phyloP scores from a whole-genome alignment of 2,329 filamentous ascomycete species.

The Xylaria sp. region DNA sequence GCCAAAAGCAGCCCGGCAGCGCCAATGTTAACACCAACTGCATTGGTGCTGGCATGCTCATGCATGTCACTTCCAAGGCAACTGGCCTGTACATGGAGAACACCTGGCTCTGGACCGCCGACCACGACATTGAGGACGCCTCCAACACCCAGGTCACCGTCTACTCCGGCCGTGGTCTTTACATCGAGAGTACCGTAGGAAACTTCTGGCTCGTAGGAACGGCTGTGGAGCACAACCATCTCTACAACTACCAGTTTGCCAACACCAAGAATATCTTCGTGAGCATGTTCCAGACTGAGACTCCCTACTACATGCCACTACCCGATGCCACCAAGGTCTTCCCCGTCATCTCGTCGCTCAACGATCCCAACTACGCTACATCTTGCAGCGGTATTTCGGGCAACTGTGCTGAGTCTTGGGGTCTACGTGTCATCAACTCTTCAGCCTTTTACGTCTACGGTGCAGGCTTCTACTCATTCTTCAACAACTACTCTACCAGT shows the following conservation, averaged over 20 bases:
- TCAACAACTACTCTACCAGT: slow-evolving; percentile 65
- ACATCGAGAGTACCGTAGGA: slow-evolving; percentile 53
- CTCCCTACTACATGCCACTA: slow-evolving; percentile 72
- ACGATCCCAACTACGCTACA: slow-evolving; percentile 61
- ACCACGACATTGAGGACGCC: slow-evolving; percentile 65
- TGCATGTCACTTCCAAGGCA: slow-evolving; percentile 52
- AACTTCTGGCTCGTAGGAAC: slow-evolving; percentile 68
- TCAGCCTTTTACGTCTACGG: slow-evolving; percentile 65
- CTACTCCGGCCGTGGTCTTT: slow-evolving; percentile 63
- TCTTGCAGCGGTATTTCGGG: slow-evolving; percentile 53
- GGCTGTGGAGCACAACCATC: slow-evolving; percentile 67
- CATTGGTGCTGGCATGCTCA: slow-evolving; percentile 53
- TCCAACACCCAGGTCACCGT: slow-evolving; percentile 61
- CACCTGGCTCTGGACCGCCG: slow-evolving; percentile 58
- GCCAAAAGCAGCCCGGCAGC: slow-evolving; percentile 62
- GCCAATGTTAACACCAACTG: slow-evolving; percentile 48
- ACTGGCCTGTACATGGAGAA: slow-evolving; percentile 56
- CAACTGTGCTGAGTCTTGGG: slow-evolving; percentile 64
- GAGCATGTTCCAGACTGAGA: slow-evolving; percentile 72
- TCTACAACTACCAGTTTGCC: slow-evolving; percentile 72
- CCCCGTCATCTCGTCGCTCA: slow-evolving; percentile 49
- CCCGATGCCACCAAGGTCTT: slow-evolving; percentile 66
- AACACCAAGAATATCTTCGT: slow-evolving; percentile 67
- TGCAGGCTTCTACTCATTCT: slow-evolving; percentile 69
- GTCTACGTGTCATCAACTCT: slow-evolving; percentile 66